Conservation (phyloP, 2,329 filamentous ascomycete species). For the Cercospora citrullina region DNA sequence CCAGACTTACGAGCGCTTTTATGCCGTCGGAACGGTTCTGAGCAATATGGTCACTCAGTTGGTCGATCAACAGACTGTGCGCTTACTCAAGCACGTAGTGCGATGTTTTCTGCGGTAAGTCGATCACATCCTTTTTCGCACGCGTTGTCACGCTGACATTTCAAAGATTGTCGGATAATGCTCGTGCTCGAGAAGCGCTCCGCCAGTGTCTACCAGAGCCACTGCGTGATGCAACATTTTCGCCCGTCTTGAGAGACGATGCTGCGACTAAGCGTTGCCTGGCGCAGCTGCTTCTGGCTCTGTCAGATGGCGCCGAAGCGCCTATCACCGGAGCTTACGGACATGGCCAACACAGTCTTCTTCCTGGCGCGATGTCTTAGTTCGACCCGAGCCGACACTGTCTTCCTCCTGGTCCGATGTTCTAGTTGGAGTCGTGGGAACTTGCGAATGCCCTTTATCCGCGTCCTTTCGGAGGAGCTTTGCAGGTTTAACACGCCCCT, state of each 20-base stretch:
- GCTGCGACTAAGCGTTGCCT: conserved; percentile 97
- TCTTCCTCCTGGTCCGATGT: background rate
- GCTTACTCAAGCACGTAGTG: conserved; percentile 95
- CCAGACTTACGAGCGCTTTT: conserved; percentile 97
- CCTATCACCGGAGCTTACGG: conserved; percentile 12
- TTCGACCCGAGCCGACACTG: background rate
- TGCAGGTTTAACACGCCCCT: background rate
- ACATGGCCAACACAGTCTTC: conserved; percentile 10
- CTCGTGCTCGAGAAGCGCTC: conserved; percentile 88
- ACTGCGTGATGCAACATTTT: conserved; percentile 97
- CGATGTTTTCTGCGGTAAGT: conserved; percentile 89
- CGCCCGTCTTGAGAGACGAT: conserved; percentile 91
- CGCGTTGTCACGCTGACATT: conserved; percentile 6
- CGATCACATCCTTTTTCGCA: background rate
- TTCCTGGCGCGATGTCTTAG: conserved; percentile 5
- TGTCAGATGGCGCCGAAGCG: conserved; percentile 64
- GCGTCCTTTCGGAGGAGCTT: background rate
- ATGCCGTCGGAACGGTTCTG: conserved; percentile 93
- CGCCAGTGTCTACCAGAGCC: conserved; percentile 95
- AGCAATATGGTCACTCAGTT: conserved; percentile 99
- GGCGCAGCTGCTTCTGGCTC: conserved; percentile 93
- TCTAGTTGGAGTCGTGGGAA: background rate
- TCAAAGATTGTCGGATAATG: conserved; percentile 85
- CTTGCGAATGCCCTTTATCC: background rate
- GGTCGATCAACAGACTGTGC: conserved; percentile 94